A percentile compares a stretch with the other conserved stretches of the same genome.
These are phyloP conservation scores for Obba rivulosa DNA, from an alignment of 768 basidiomycete genomes.

Conservation along the genomic window DNA sequence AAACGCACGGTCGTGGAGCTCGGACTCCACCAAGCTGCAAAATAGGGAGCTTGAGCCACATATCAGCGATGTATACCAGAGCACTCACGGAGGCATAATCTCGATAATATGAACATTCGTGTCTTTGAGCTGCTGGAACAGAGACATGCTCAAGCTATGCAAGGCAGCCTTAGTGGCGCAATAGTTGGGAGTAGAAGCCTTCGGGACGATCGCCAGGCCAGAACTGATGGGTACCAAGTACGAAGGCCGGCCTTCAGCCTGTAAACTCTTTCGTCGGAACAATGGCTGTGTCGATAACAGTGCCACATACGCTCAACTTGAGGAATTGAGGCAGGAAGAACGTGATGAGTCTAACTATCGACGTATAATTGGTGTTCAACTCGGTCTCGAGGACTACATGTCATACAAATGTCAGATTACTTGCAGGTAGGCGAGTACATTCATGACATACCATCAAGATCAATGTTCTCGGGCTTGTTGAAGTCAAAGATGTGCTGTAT, in stretches of 20 bases:
- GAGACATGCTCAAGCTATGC: conserved; percentile 44
- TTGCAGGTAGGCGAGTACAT: neutral
- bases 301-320: conserved; percentile 40
- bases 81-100: conserved; percentile 51
- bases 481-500: conserved; percentile 48
- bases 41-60: neutral
- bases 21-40: conserved; percentile 51
- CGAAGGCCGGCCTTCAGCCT: conserved; percentile 41
- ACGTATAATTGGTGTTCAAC: conserved; percentile 49
- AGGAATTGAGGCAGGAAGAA: conserved; percentile 51
- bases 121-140: conserved; percentile 40
- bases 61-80: neutral
- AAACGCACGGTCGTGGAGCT: conserved; percentile 50
- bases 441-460: conserved; percentile 33
- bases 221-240: conserved; percentile 51
- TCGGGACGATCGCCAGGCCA: conserved; percentile 43
- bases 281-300: neutral
- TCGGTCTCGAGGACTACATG: conserved; percentile 41
- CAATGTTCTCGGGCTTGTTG: conserved; percentile 33
- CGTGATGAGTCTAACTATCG: conserved; percentile 42
- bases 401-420: neutral
- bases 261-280: neutral
- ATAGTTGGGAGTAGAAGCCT: conserved; percentile 41
- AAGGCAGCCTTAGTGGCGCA: conserved; percentile 55
- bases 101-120: conserved; percentile 52